Percentiles rank a stretch among this genome's conserved stretches.
Conservation (phyloP, 176 grass and related monocot species). For the Cymbopogon citratus region DNA sequence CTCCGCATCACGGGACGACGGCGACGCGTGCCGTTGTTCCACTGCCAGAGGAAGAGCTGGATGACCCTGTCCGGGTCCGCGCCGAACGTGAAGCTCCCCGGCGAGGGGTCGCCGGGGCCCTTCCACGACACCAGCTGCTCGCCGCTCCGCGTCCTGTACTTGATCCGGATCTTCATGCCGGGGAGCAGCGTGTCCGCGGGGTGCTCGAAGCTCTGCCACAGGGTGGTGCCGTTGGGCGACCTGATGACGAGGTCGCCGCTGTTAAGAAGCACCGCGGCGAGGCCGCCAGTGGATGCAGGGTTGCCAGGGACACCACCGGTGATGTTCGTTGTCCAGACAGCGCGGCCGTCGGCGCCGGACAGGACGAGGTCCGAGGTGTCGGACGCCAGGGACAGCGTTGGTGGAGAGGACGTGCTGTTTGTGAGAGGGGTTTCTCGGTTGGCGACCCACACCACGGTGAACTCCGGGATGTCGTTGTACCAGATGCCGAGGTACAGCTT, state of each 20-base stretch:
- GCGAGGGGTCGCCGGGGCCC: background rate
- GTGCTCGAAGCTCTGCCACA: conserved; percentile 44
- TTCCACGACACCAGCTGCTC: conserved; percentile 11
- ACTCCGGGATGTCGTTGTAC: background rate
- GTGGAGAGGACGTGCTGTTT: background rate
- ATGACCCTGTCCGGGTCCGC: background rate
- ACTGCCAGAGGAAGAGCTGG: conserved; percentile 12
- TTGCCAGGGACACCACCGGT: background rate
- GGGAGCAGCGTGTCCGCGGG: conserved; percentile 21
- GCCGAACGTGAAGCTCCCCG: background rate
- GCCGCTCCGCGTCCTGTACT: background rate
- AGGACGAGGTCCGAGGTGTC: background rate
- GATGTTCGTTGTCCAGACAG: background rate
- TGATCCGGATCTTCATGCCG: conserved; percentile 11
- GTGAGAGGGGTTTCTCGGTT: background rate
- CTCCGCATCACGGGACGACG: background rate
- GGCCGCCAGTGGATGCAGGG: no score
- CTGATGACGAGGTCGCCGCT: conserved; percentile 1
- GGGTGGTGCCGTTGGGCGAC: background rate
- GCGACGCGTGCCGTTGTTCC: background rate
- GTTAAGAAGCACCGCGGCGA: background rate
- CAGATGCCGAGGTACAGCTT: background rate
- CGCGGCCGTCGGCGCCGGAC: background rate
- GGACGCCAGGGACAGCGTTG: background rate
- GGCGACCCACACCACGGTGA: conserved; percentile 2